Conservation (phyloP, 495 filamentous ascomycete species). For the Aspergillus sclerotioniger region DNA sequence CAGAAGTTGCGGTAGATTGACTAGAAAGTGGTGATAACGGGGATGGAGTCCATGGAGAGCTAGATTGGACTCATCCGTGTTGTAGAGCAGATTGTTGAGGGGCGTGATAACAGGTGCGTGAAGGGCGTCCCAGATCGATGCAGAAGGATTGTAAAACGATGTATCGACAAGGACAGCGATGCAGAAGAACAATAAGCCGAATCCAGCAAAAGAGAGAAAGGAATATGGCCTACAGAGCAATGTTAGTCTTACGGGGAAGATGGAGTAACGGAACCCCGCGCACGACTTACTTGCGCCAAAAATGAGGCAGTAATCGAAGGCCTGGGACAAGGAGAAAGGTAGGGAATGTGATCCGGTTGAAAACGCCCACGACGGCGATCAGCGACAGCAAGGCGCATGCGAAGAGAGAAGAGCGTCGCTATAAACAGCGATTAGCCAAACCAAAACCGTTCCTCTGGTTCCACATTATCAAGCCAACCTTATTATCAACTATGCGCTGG, state of each 20-base stretch:
- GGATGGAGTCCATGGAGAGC: slow-evolving; percentile 90
- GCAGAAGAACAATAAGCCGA: slow-evolving; percentile 60
- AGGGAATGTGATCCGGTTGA: slow-evolving; percentile 96
- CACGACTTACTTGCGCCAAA: slow-evolving; percentile 66
- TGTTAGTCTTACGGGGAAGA: slow-evolving; percentile 15
- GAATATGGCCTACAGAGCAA: slow-evolving; percentile 59
- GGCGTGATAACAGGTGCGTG: slow-evolving; percentile 76
- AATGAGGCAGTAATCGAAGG: slow-evolving; percentile 79
- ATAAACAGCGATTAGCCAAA: slow-evolving; percentile 24
- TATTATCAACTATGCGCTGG: slow-evolving; percentile 72
- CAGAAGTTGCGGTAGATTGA: slow-evolving; percentile 84
- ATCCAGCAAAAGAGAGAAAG: slow-evolving; percentile 57
- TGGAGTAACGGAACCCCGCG: neutral
- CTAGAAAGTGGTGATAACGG: slow-evolving; percentile 81
- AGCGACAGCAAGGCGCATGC: slow-evolving; percentile 75
- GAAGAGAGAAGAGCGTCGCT: slow-evolving; percentile 72
- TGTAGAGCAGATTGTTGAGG: slow-evolving; percentile 88
- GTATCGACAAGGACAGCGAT: slow-evolving; percentile 81
- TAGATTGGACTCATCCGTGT: slow-evolving; percentile 71
- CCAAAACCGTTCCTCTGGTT: slow-evolving; percentile 5
- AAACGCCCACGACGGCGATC: slow-evolving; percentile 78
- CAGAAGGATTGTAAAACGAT: slow-evolving; percentile 67
- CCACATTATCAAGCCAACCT: slow-evolving; percentile 48
- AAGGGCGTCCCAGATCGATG: slow-evolving; percentile 48
- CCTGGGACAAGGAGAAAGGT: slow-evolving; percentile 83